A percentile compares a stretch with the other conserved stretches of the same genome.
phyloP scores from a whole-genome alignment of 1,284 basidiomycete genomes.

The Gomphus bonarii region DNA sequence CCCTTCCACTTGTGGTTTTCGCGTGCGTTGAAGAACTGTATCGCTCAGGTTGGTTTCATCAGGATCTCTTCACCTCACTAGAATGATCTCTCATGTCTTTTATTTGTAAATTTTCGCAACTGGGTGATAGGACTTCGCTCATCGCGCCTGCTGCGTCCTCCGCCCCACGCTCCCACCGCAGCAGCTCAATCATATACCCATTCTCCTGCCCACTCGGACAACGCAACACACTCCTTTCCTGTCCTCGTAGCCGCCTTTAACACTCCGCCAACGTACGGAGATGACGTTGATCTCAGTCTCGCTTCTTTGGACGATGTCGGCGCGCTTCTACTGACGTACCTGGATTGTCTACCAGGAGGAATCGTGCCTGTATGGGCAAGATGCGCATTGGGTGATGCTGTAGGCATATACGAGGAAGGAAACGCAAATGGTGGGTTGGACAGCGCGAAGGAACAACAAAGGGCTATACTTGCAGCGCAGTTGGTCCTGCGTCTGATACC shows the following conservation, averaged over 20 bases:
- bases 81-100: not conserved
- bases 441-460: not conserved
- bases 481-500: conserved; percentile 53
- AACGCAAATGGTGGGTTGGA: not conserved
- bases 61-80: no score
- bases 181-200: not conserved
- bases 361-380: not conserved
- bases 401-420: not conserved
- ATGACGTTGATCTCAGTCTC: conserved; percentile 30
- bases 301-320: conserved; percentile 50
- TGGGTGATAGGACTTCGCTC: not conserved
- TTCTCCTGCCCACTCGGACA: not conserved
- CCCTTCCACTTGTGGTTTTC: conserved; percentile 45
- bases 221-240: conserved; percentile 10
- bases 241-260: conserved; percentile 30
- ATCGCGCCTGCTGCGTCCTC: not conserved
- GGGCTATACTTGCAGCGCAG: conserved; percentile 27
- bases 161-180: not conserved
- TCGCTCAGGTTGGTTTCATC: conserved; percentile 40
- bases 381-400: not conserved
- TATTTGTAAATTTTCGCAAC: not conserved
- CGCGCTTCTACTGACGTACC: conserved; percentile 46
- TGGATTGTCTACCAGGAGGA: conserved; percentile 37
- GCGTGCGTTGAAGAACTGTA: conserved; percentile 52
- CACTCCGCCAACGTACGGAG: conserved; percentile 22